phyloP scores from a whole-genome alignment of 768 basidiomycete genomes.

The Pleurotus tuoliensis region DNA sequence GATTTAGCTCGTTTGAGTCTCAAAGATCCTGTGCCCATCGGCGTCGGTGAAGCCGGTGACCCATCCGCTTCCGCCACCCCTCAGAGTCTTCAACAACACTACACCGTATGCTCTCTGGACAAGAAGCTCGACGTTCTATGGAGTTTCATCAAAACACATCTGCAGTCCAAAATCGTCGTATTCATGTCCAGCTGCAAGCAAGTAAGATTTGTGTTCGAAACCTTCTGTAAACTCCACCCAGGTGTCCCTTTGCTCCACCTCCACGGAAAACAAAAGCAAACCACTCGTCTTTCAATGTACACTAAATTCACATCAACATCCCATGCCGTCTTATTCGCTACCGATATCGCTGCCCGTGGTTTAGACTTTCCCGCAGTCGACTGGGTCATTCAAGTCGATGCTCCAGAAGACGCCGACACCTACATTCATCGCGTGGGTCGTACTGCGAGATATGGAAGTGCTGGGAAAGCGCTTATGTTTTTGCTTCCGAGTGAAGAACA shows the following conservation, averaged over 20 bases:
- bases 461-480: slow-evolving; percentile 81
- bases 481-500: slow-evolving; percentile 89
- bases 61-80: slow-evolving; percentile 58
- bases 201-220: slow-evolving; percentile 94
- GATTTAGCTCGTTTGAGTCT: slow-evolving; percentile 90
- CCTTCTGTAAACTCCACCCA: slow-evolving; percentile 93
- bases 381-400: slow-evolving; percentile 96
- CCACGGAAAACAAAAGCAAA: slow-evolving; percentile 96
- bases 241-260: slow-evolving; percentile 90
- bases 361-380: slow-evolving; percentile 95
- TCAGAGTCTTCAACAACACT: slow-evolving; percentile 81
- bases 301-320: slow-evolving; percentile 77
- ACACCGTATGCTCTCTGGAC: slow-evolving; percentile 78
- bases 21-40: slow-evolving; percentile 73
- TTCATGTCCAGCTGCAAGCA: slow-evolving; percentile 96
- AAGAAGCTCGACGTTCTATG: slow-evolving; percentile 88
- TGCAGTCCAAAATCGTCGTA: slow-evolving; percentile 87
- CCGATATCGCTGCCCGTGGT: slow-evolving; percentile 94
- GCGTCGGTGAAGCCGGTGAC: slow-evolving; percentile 45
- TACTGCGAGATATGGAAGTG: slow-evolving; percentile 89
- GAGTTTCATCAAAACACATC: slow-evolving; percentile 92
- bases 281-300: slow-evolving; percentile 81
- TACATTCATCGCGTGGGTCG: slow-evolving; percentile 97
- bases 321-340: slow-evolving; percentile 88
- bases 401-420: slow-evolving; percentile 95